Conservation (phyloP, 2,329 filamentous ascomycete genomes). For the Lizonia empirigonia region DNA sequence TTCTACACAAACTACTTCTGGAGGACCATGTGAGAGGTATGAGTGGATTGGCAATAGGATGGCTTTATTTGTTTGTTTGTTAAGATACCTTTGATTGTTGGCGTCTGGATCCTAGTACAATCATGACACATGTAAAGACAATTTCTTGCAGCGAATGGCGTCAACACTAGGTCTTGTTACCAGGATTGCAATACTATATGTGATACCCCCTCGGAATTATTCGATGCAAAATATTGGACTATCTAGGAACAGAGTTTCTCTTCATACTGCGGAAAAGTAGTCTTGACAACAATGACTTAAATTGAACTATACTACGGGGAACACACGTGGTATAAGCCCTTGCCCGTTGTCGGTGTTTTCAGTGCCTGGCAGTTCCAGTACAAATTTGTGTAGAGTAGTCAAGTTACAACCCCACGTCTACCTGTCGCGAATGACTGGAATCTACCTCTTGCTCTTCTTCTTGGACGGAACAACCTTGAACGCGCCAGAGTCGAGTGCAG, state of each 20-base stretch:
- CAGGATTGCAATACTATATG: neutral
- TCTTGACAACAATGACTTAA: neutral
- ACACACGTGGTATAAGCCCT: too few relatives aligned
- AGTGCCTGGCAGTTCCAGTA: neutral
- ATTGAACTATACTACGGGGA: neutral
- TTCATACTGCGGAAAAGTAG: neutral
- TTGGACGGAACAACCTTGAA: constrained; percentile 92
- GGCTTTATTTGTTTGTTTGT: neutral
- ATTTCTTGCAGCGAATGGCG: neutral
- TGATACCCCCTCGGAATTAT: too few relatives aligned
- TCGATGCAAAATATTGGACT: too few relatives aligned
- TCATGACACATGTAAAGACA: neutral
- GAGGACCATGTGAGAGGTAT: constrained; percentile 69
- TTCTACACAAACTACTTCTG: constrained; percentile 98
- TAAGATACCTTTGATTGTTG: neutral
- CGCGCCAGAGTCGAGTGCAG: constrained; percentile 58
- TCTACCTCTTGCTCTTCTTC: constrained; percentile 73
- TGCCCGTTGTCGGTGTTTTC: neutral
- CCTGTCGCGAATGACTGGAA: neutral
- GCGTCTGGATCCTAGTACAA: neutral
- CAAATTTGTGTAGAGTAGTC: neutral
- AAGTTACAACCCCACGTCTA: neutral
- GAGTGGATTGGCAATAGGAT: neutral
- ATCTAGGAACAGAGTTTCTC: too few relatives aligned
- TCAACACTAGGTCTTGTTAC: neutral